These are phyloP conservation scores for Bruguiera parviflora DNA, from an alignment of 345 rosid genomes.

Conservation along the genomic window DNA sequence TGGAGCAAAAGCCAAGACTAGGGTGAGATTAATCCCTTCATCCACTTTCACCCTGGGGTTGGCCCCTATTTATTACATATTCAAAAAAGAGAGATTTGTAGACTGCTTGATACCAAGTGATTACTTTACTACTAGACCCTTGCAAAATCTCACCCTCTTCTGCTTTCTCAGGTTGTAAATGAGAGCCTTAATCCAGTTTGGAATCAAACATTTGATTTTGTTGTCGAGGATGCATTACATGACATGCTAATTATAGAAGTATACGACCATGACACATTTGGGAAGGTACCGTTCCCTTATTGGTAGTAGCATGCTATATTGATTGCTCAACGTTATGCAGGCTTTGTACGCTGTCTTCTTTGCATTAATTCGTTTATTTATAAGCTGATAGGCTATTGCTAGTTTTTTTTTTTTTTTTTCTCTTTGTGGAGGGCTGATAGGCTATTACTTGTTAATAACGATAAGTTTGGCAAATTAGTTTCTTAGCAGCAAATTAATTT, in stretches of 20 bases:
- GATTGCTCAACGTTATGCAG: background rate
- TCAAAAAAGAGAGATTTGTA: no score
- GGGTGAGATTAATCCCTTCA: conserved; percentile 41
- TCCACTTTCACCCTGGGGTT: background rate
- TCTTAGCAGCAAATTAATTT: no score
- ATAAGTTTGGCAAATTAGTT: no score
- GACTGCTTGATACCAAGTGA: no score
- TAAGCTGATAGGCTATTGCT: no score
- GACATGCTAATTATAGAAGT: conserved; percentile 73
- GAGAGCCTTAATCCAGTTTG: conserved; percentile 84
- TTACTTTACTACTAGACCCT: background rate
- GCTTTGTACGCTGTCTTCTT: background rate
- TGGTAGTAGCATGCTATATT: background rate
- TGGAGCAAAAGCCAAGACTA: conserved; percentile 56
- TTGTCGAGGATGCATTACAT: conserved; percentile 88
- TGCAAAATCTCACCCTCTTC: background rate
- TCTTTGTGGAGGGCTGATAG: no score
- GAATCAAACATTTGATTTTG: conserved; percentile 92
- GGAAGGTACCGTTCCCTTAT: conserved; percentile 36
- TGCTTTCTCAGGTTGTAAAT: conserved; percentile 53
- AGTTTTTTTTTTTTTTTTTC: no score
- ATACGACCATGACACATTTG: conserved; percentile 83
- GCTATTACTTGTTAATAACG: no score
- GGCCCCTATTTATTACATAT: background rate
- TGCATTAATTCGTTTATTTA: background rate